Evolutionary conservation across 1,284 basidiomycete genomes (phyloP), one percentile per base, ranked within the genome.

Genomic region (Ganoderma sp.): DNA sequence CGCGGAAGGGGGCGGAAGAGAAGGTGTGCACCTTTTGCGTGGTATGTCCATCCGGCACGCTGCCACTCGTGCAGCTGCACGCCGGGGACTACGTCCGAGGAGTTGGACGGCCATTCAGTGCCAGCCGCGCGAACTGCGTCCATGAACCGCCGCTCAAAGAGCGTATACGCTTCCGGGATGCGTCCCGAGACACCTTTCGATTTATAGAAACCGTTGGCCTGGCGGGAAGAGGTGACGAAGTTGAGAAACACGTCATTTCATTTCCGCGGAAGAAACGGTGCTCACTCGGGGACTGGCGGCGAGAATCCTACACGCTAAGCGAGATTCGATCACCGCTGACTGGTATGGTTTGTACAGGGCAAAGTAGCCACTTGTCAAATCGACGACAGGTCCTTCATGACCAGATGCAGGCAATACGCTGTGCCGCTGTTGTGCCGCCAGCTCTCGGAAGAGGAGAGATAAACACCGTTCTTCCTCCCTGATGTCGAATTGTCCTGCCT

Each of bases 321-420:
- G 81, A 2, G 84, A 83, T n/a, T 82, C 82, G 37, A 97, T 81
- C 34, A 97, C 84, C 32, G 90, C 83, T 37, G 87, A 81, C 77
- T 94, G 93, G 79, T 99, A 99, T n/a, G 86, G 87, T 69, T 86
- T 83, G 75, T 93, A 94, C 48, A 99, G 83, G 8, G 93, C 94
- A 76, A 99, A 99, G 80, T 99, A 99, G 17, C 98, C 97, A 71
- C 91, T 96, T 15, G 97, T 99, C 75, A 97, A 81, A 78, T 97
- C 87, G 57, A 93, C 76, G 5, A 87, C 69, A 2, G 89, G 87
- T 5, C 81, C 75, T 39, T 69, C 69, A 59, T 76, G 76, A 4
- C 62, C 39, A 43, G 50, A 42, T 41, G 48, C 59, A 32, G 56
- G 25, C 17, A 64, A 61, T 17, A 45, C 17, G 37, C 52, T 15